Evolutionary conservation across 2,329 filamentous ascomycete species (phyloP).

Genomic region (Colletotrichum horii): DNA sequence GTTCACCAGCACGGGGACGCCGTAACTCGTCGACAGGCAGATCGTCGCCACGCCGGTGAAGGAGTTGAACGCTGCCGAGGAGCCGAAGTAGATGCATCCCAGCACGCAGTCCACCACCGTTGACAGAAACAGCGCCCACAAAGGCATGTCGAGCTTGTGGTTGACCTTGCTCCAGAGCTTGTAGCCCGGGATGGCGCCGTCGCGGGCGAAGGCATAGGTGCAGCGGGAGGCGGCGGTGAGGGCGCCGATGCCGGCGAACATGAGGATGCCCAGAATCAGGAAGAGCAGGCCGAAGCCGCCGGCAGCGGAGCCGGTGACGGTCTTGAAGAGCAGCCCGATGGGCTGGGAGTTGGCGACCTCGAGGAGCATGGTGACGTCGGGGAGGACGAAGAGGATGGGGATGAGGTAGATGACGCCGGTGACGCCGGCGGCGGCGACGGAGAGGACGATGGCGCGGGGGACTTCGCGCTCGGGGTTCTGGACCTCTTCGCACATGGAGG

Average conservation of each 20-base stretch:
- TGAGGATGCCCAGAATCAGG: slow-evolving; percentile 75
- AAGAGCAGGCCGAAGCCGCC: slow-evolving; percentile 80
- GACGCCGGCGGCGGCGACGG: slow-evolving; percentile 69
- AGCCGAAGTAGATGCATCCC: slow-evolving; percentile 81
- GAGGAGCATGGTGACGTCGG: slow-evolving; percentile 68
- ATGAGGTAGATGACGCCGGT: slow-evolving; percentile 73
- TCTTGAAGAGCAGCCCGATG: slow-evolving; percentile 78
- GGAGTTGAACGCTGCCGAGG: slow-evolving; percentile 76
- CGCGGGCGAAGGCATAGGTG: slow-evolving; percentile 78
- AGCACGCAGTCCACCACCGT: slow-evolving; percentile 73
- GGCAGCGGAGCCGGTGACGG: slow-evolving; percentile 71
- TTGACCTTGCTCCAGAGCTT: slow-evolving; percentile 71
- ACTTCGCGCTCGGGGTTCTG: slow-evolving; percentile 72
- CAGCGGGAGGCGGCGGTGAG: slow-evolving; percentile 77
- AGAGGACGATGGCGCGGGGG: slow-evolving; percentile 73
- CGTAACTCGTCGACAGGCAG: slow-evolving; percentile 77
- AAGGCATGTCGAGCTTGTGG: slow-evolving; percentile 69
- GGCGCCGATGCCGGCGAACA: slow-evolving; percentile 78
- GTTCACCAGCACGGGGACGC: slow-evolving; percentile 75
- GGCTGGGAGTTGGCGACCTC: slow-evolving; percentile 74
- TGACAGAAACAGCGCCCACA: slow-evolving; percentile 72
- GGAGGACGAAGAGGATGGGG: slow-evolving; percentile 77
- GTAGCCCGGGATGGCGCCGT: slow-evolving; percentile 76
- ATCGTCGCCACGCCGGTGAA: slow-evolving; percentile 84
- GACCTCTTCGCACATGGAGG: slow-evolving; percentile 75